Evolutionary conservation across 1,139 yeast species (phyloP), one percentile per base, ranked within the genome.

Genomic region (Saccharomyces hybrid): DNA sequence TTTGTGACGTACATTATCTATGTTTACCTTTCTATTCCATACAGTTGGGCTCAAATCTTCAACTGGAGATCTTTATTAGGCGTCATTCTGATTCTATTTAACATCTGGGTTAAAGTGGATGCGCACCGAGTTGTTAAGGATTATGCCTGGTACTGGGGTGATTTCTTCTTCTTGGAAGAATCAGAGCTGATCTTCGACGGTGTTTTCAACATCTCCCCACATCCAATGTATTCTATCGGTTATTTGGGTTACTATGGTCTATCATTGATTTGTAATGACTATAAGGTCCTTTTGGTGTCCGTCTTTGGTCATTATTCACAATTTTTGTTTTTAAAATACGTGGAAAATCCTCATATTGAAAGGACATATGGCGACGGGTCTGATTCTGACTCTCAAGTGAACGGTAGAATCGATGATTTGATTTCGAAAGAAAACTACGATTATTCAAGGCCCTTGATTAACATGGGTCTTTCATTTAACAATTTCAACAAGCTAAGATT

Each of bases 71-170:
- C 68, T 1, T 78, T 79, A 49, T 63, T 75, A 8, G 87, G 88
- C 11, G 56, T 71, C 0, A 54, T 70, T 6, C 76, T 88, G 62
- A 80, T 87, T 56, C 61, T 84, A 50, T 88, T 88, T 74, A 88
- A 88, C 67, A 75, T 86, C 49, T 88, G 95, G 95, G 96, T 88
- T 52, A 88, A 88, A 68, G 75, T 88, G 14, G 93, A 88, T 70
- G 96, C 96, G 42, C 96, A 88, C 69, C 80, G 90, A 61, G 91
- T 89, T 27, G 91, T 88, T 55, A 88, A 88, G 68, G 96, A 88
- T 70, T 89, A 84, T 67, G 96, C 96, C 11, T 88, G 96, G 96
- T 88, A 88, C 71, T 88, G 96, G 96, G 96, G 96, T 32, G 96
- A 88, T 70, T 88, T 88, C 73, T 88, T 88, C 77, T 78, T 91